These are phyloP conservation scores for Globisporangium carolinianum DNA, from an alignment of 352 stramenopile genomes.

Conservation along the genomic window DNA sequence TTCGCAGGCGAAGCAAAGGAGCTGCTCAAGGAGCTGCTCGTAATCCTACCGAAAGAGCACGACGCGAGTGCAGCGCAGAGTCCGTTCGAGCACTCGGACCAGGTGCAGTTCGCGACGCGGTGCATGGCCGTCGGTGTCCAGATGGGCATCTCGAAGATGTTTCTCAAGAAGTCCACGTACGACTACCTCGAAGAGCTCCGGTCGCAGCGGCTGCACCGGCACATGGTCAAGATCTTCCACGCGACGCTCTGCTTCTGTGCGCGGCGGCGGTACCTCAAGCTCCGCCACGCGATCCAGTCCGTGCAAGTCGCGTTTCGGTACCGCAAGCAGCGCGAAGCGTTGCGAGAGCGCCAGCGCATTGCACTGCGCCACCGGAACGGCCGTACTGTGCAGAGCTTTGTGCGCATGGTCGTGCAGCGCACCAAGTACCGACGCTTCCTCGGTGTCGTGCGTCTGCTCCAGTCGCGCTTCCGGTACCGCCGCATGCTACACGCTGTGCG, in stretches of 20 bases:
- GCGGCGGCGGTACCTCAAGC: conserved; percentile 49
- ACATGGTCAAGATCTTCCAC: conserved; percentile 76
- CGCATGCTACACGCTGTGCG: conserved; percentile 18
- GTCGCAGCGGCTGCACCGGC: conserved; percentile 43
- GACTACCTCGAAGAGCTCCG: conserved; percentile 89
- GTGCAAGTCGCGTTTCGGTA: conserved; percentile 61
- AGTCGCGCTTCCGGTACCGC: conserved; percentile 66
- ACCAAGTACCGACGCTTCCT: conserved; percentile 51
- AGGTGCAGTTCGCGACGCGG: conserved; percentile 51
- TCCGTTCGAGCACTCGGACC: conserved; percentile 61
- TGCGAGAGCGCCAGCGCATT: conserved; percentile 22
- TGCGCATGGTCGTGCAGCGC: conserved; percentile 46
- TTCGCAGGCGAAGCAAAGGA: conserved; percentile 62
- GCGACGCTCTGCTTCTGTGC: conserved; percentile 53
- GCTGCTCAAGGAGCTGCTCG: conserved; percentile 82
- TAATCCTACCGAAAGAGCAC: conserved; percentile 86
- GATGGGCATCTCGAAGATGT: conserved; percentile 95
- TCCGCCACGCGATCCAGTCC: conserved; percentile 38
- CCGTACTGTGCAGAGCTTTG: conserved; percentile 40
- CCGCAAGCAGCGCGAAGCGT: conserved; percentile 31
- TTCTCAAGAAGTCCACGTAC: conserved; percentile 89
- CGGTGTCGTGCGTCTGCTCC: conserved; percentile 47
- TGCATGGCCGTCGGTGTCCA: conserved; percentile 75
- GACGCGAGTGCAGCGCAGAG: conserved; percentile 64
- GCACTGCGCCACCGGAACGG: conserved; percentile 34